Base-by-base conservation (phyloP, 148 eudicot genomes). In the Vaccinium macrocarpon region DNA sequence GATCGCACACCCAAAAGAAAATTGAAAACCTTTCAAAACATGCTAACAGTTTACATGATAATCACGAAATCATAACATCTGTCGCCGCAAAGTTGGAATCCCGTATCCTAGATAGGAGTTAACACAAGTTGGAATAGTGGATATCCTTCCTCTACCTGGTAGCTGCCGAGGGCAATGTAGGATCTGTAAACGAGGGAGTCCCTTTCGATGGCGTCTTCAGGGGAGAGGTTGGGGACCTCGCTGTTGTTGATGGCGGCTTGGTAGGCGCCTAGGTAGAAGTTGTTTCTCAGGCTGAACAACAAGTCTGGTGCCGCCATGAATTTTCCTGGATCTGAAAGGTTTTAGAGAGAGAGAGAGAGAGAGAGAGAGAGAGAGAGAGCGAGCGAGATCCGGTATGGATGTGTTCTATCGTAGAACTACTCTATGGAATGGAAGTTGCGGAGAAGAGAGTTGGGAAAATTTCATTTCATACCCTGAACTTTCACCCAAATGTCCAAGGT, bases 231-330 rank as follows among this genome's bases (percentile, higher is more conserved):
- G 0, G 94, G 90, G 64, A 96, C 84, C 5, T 94, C 95, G 89
- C 98, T 92, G 88, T 88, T 92, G 89, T 96, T 96, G 64, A 93
- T 94, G 7, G 99, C 99, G 1, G 97, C 87, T 77, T 96, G 99
- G 81, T 91, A 94, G 4, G 99, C 98, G 23, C 99, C 99, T 16
- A 96, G 57, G 88, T 93, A 96, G 90, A 96, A 96, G 86, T 91
- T 92, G 95, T 94, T 96, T 18, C 95, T 85, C 32, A 96, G 88
- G 19, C 90, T 91, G 88, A 96, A 96, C 21, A 96, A 80, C 61
- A 91, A 86, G 80, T 96, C 99, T 23, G 99, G 99, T 77, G 92
- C 90, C 76, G 94, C 95, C 96, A 91, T 90, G 82, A 84, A 8
- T 64, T 64, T 23, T 64, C 71, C 71, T 23, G 71, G 71, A 64